Conservation (phyloP, 441 rosid genomes). For the Mallotus repandus region DNA sequence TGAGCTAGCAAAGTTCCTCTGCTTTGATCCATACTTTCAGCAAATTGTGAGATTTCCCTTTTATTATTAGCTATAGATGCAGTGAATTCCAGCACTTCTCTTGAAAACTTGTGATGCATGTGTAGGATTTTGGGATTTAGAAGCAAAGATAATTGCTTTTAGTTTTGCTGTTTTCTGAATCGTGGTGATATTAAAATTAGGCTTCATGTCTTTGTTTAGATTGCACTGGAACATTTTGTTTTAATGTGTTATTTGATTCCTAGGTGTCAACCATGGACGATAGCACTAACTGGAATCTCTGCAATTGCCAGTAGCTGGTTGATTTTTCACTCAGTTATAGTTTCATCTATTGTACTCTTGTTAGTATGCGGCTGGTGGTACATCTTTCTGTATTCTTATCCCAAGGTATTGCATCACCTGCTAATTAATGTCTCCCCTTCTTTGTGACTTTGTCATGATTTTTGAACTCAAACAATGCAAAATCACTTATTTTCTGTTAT, state of each 20-base stretch:
- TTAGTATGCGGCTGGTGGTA: slow-evolving; percentile 77
- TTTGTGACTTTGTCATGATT: background rate
- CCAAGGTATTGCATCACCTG: slow-evolving; percentile 50
- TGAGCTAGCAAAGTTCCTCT: background rate
- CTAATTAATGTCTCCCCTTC: background rate
- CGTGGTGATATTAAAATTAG: background rate
- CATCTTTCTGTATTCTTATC: slow-evolving; percentile 78
- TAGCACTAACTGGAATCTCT: slow-evolving; percentile 59
- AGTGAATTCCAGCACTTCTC: background rate
- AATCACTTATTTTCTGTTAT: background rate
- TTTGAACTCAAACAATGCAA: background rate
- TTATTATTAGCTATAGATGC: background rate
- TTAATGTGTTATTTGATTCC: slow-evolving; percentile 7
- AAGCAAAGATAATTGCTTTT: background rate
- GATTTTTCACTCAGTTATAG: slow-evolving; percentile 51
- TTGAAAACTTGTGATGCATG: background rate
- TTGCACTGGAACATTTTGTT: slow-evolving; percentile 1
- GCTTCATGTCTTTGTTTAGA: background rate
- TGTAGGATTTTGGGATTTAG: background rate
- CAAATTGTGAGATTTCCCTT: too few relatives aligned
- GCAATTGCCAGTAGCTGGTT: slow-evolving; percentile 67
- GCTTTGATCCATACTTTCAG: too few relatives aligned
- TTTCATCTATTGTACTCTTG: slow-evolving; percentile 43
- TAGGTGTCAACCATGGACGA: slow-evolving; percentile 99
- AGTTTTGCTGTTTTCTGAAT: background rate